These are phyloP conservation scores for Kurtzmaniella quercitrusa DNA, from an alignment of 1,139 yeast species.

Conservation along the genomic window DNA sequence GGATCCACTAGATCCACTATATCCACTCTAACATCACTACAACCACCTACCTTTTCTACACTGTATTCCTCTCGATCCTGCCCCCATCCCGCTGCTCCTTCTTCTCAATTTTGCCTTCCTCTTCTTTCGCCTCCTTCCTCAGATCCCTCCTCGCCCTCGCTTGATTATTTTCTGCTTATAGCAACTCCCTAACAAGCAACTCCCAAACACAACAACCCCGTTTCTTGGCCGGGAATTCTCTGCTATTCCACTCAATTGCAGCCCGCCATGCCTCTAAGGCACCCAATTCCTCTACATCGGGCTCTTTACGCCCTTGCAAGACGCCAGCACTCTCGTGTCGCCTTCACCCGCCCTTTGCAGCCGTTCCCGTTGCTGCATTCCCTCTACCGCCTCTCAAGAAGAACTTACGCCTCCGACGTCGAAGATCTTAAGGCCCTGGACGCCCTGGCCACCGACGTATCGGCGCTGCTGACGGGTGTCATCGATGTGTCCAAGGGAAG, in stretches of 20 bases:
- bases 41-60: too few relatives aligned
- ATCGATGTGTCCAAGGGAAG: slow-evolving; percentile 26
- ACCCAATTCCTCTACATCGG: background rate
- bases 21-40: too few relatives aligned
- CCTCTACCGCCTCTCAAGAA: slow-evolving; percentile 8
- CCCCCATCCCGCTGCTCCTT: too few relatives aligned
- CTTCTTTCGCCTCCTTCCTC: too few relatives aligned
- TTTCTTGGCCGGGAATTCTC: too few relatives aligned
- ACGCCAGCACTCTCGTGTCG: background rate
- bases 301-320: background rate
- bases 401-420: slow-evolving; percentile 22
- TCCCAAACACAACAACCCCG: too few relatives aligned
- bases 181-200: too few relatives aligned
- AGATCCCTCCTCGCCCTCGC: too few relatives aligned
- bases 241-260: too few relatives aligned
- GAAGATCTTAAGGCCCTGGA: slow-evolving; percentile 31
- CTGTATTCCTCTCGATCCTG: too few relatives aligned
- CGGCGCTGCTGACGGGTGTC: slow-evolving; percentile 43
- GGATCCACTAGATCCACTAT: background rate
- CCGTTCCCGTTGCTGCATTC: background rate
- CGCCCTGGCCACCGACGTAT: slow-evolving; percentile 26
- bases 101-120: too few relatives aligned
- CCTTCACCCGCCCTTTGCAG: background rate
- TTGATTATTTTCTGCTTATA: too few relatives aligned
- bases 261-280: background rate